Conservation (phyloP, 108 stramenopile species). For the Conticribra weissflogii region DNA sequence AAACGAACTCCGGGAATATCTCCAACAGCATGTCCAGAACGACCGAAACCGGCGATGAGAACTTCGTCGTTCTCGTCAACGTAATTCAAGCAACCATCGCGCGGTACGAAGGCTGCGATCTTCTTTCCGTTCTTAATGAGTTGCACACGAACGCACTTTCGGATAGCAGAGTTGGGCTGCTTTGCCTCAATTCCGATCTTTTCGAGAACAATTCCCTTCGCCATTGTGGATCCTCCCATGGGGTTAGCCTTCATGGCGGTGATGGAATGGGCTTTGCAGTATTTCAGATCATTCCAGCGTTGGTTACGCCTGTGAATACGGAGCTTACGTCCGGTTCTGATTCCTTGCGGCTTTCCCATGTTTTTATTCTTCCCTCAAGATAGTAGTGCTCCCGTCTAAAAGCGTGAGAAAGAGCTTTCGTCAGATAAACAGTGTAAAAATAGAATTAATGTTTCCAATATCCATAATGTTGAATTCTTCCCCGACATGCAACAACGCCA, state of each 20-base stretch:
- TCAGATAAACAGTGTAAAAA: background rate
- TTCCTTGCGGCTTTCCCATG: slow-evolving; percentile 98
- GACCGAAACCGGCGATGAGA: slow-evolving; percentile 99
- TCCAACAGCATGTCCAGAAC: slow-evolving; percentile 99
- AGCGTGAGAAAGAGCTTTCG: background rate
- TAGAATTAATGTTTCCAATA: too few species aligned
- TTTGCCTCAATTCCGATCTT: slow-evolving; percentile 99
- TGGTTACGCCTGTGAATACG: slow-evolving; percentile 96
- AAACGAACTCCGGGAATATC: slow-evolving; percentile 99
- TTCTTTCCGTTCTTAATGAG: slow-evolving; percentile 99
- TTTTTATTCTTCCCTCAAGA: slow-evolving; percentile 19
- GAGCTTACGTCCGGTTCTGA: slow-evolving; percentile 99
- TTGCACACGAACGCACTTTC: slow-evolving; percentile 99
- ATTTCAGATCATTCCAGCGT: slow-evolving; percentile 93
- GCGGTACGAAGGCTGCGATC: slow-evolving; percentile 99
- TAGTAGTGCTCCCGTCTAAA: background rate
- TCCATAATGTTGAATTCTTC: too few species aligned
- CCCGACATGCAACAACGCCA: too few species aligned
- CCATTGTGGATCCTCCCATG: slow-evolving; percentile 99
- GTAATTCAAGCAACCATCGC: slow-evolving; percentile 99
- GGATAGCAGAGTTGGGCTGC: slow-evolving; percentile 99
- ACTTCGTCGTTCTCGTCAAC: slow-evolving; percentile 99
- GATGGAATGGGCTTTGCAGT: slow-evolving; percentile 98
- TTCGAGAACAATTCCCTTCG: slow-evolving; percentile 99
- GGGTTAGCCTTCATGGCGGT: slow-evolving; percentile 99